Evolutionary conservation across 2,329 filamentous ascomycete species (phyloP).

Genomic region (Dryadomyces sulphureus): DNA sequence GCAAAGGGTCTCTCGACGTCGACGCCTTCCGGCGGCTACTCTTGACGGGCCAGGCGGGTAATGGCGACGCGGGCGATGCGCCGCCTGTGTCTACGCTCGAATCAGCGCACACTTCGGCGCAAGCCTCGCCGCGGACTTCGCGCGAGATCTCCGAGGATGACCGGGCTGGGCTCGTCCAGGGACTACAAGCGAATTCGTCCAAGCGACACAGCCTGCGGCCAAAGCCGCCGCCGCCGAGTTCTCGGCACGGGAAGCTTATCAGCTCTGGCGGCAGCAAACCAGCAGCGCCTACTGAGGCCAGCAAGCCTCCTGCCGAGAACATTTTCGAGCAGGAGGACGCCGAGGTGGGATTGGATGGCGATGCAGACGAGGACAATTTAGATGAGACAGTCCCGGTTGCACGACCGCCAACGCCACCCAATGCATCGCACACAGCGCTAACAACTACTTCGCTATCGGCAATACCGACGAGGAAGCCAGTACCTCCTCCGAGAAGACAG

Average conservation of each 20-base stretch:
- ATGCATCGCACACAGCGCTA: slow-evolving; percentile 18
- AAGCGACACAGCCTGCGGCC: slow-evolving; percentile 26
- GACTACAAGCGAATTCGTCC: neutral
- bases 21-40: slow-evolving; percentile 64
- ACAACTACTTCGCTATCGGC: no score
- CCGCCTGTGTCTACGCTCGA: slow-evolving; percentile 46
- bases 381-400: slow-evolving; percentile 17
- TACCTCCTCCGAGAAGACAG: slow-evolving; percentile 36
- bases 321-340: slow-evolving; percentile 39
- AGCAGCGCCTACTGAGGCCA: slow-evolving; percentile 32
- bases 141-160: slow-evolving; percentile 39
- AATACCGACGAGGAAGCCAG: slow-evolving; percentile 12
- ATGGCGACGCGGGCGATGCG: slow-evolving; percentile 24
- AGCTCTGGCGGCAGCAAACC: slow-evolving; percentile 23
- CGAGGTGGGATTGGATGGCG: slow-evolving; percentile 33
- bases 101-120: slow-evolving; percentile 16
- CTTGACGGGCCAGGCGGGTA: slow-evolving; percentile 51
- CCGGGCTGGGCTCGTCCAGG: slow-evolving; percentile 19
- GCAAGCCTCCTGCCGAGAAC: slow-evolving; percentile 44
- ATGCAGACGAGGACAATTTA: slow-evolving; percentile 11
- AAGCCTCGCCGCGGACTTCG: slow-evolving; percentile 43
- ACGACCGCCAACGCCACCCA: slow-evolving; percentile 25
- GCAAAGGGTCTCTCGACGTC: slow-evolving; percentile 49
- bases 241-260: slow-evolving; percentile 64
- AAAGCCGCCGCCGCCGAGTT: slow-evolving; percentile 58